Evolutionary conservation across 1,284 basidiomycete genomes (phyloP).

Genomic region (Pseudozyma flocculosa): DNA sequence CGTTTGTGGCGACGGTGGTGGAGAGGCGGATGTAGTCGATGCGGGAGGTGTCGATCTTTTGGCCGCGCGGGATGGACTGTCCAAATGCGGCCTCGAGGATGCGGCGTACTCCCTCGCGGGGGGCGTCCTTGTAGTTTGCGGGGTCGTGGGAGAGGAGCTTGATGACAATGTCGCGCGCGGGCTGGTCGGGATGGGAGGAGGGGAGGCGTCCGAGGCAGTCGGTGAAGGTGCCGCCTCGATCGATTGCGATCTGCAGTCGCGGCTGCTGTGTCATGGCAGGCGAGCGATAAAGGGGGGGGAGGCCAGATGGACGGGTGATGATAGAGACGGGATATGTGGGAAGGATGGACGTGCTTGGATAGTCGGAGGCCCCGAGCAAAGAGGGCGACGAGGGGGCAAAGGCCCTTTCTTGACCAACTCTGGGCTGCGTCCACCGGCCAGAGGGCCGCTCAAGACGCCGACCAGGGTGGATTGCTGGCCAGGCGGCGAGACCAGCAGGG

Average conservation of each 20-base stretch:
- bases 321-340: too few relatives aligned
- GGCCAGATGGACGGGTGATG: too few relatives aligned
- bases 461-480: too few relatives aligned
- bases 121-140: slow-evolving; percentile 87
- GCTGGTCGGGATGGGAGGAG: slow-evolving; percentile 3
- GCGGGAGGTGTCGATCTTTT: slow-evolving; percentile 73
- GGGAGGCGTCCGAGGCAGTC: slow-evolving; percentile 52
- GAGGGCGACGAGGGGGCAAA: too few relatives aligned
- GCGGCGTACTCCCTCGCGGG: slow-evolving; percentile 89
- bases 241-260: slow-evolving; percentile 47
- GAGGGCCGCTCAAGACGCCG: too few relatives aligned
- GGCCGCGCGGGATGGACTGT: slow-evolving; percentile 67
- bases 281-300: too few relatives aligned
- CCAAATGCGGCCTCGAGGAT: slow-evolving; percentile 78
- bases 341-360: too few relatives aligned
- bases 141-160: slow-evolving; percentile 60
- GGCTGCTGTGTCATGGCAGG: too few relatives aligned
- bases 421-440: too few relatives aligned
- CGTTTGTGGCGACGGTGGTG: slow-evolving; percentile 95
- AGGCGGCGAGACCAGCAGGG: too few relatives aligned
- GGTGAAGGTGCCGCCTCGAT: slow-evolving; percentile 57
- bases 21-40: slow-evolving; percentile 90
- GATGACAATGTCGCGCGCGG: slow-evolving; percentile 56
- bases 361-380: too few relatives aligned
- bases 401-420: too few relatives aligned